Conservation (phyloP, 2,329 filamentous ascomycete genomes). For the Geosmithia morbida region DNA sequence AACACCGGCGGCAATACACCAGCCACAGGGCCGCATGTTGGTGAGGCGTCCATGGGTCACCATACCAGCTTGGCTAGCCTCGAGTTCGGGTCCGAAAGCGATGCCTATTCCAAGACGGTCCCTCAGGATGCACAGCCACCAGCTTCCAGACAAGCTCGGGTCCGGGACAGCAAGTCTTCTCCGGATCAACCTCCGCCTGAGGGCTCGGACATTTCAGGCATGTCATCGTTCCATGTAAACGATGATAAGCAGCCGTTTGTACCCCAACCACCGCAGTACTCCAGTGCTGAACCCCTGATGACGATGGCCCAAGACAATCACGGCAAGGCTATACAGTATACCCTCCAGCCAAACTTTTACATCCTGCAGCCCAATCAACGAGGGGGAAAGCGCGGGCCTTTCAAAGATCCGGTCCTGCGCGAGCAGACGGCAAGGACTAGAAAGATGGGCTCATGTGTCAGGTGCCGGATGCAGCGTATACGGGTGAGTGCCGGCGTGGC, state of each 20-base stretch:
- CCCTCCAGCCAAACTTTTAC: slow-evolving; percentile 13
- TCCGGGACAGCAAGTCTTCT: neutral
- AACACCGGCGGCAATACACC: no score
- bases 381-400: slow-evolving; percentile 32
- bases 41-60: no score
- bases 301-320: slow-evolving; percentile 2
- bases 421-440: slow-evolving; percentile 42
- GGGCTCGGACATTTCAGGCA: neutral
- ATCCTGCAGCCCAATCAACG: slow-evolving; percentile 14
- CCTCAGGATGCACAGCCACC: neutral
- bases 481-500: slow-evolving; percentile 26
- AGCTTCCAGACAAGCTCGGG: neutral
- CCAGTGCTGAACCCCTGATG: neutral
- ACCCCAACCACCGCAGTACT: neutral
- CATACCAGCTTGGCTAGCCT: no score
- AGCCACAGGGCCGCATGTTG: no score
- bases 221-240: neutral
- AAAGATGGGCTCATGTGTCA: slow-evolving; percentile 42
- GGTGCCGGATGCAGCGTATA: slow-evolving; percentile 48
- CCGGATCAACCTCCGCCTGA: neutral
- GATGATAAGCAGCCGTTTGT: neutral
- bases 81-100: neutral
- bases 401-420: slow-evolving; percentile 34
- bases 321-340: slow-evolving; percentile 6
- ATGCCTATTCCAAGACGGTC: neutral